Base-by-base conservation (phyloP, 805 yeast species). In the Komagataella phaffii region DNA sequence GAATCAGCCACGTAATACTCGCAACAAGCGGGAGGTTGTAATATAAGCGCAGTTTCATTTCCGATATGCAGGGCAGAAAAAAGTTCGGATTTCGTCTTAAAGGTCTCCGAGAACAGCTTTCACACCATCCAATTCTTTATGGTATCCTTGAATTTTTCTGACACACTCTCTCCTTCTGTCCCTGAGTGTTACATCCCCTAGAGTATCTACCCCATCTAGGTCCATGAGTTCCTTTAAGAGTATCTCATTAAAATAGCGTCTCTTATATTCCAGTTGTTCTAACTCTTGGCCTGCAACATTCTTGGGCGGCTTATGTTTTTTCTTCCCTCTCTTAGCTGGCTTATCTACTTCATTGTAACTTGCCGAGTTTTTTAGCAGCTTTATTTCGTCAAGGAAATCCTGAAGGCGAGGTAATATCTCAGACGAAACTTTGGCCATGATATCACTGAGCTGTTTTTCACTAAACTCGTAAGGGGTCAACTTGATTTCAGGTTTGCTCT, bases 221-320 rank as follows among this genome's bases (percentile, higher is more conserved):
- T 74, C 77, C 72, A 85, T 73, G 56, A 85, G 64, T 55, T 82
- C 72, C 61, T 84, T 83, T 62, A 85, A 68, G 46, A 85, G 65
- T 73, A 76, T 75, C 63, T 85, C 95, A 58, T 81, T 83, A 62
- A 71, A 80, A 61, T 72, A 85, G 50, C 76, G 74, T 57, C 71
- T 74, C 59, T 76, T 75, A 62, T 79, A 83, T 53, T 54, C 52
- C 30, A 61, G 50, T 8, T 30, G 14, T 30, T 30, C 40, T 14
- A 30, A 14, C 14, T 2, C 14, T 30, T 30, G 12, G 40, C 14
- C 14, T 5, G 12, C 40, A 30, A 30, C 40, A 8, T 2, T 3
- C 3, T 30, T 30, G 6, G 6, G 6, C 40, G 40, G 40, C 40
- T 7, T 30, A 8, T 14, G 10, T 30, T 64, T 36, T 21, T 46